These are phyloP conservation scores for Leccinum uliginosum DNA, from an alignment of 768 basidiomycete genomes.

Conservation along the genomic window DNA sequence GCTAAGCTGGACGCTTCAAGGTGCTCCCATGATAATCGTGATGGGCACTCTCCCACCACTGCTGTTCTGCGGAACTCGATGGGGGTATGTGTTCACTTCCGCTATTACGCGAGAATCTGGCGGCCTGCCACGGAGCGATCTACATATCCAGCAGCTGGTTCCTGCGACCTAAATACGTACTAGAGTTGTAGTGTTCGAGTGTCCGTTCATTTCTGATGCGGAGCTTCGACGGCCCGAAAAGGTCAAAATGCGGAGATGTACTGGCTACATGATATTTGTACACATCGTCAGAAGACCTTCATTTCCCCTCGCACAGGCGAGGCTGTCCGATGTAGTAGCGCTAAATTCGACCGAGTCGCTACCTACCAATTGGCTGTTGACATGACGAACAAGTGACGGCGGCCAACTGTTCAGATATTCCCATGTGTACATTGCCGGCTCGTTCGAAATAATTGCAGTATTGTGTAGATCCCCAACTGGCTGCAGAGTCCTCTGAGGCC, in stretches of 20 bases:
- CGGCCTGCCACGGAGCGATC: slow-evolving; percentile 14
- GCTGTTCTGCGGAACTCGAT: slow-evolving; percentile 1
- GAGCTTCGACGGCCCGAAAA: slow-evolving; percentile 28
- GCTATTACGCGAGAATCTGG: slow-evolving; percentile 24
- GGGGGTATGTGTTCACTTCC: slow-evolving; percentile 23
- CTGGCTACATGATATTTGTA: slow-evolving; percentile 15
- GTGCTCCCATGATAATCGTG: background rate
- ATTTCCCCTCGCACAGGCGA: slow-evolving; percentile 15
- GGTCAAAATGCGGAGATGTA: slow-evolving; percentile 27
- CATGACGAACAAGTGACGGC: slow-evolving; percentile 14
- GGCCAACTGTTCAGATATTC: background rate
- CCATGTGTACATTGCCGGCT: background rate
- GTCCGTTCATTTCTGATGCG: slow-evolving; percentile 29
- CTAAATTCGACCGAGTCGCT: slow-evolving; percentile 10
- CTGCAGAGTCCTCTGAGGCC: slow-evolving; percentile 2
- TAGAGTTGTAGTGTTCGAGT: slow-evolving; percentile 10
- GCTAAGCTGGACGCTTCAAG: background rate
- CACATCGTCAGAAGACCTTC: slow-evolving; percentile 13
- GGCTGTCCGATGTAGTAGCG: slow-evolving; percentile 7
- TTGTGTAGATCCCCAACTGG: background rate
- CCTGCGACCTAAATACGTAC: slow-evolving; percentile 18
- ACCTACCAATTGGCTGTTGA: slow-evolving; percentile 11
- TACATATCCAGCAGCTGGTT: slow-evolving; percentile 20
- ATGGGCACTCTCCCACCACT: slow-evolving; percentile 4
- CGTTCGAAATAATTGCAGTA: slow-evolving; percentile 4